These are phyloP conservation scores for Lizonia empirigonia DNA, from an alignment of 2,329 filamentous ascomycete genomes.

Conservation along the genomic window DNA sequence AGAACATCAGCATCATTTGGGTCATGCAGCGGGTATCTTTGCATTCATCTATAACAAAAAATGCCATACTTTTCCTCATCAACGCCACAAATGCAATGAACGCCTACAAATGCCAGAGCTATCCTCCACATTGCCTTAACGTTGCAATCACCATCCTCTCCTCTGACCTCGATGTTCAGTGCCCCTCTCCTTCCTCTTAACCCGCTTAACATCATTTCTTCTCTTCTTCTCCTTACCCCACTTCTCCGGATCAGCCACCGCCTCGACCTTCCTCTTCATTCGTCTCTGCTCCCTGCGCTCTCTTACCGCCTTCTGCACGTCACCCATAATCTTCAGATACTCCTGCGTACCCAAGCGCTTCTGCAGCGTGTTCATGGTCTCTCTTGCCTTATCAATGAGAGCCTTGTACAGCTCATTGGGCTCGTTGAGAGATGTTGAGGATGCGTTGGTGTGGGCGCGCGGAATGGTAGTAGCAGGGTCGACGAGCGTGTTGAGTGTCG, in stretches of 20 bases:
- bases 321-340: conserved; percentile 75
- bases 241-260: conserved; percentile 82
- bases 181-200: conserved; percentile 73
- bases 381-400: conserved; percentile 73
- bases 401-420: conserved; percentile 67
- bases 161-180: conserved; percentile 73
- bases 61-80: neutral
- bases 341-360: conserved; percentile 79
- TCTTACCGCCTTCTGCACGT: conserved; percentile 74
- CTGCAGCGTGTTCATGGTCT: conserved; percentile 82
- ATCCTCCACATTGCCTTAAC: neutral
- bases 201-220: conserved; percentile 63
- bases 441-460: conserved; percentile 67
- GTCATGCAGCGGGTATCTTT: conserved; percentile 1
- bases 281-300: conserved; percentile 74
- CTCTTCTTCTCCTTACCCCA: conserved; percentile 73
- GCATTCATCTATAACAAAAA: neutral
- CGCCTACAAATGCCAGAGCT: neutral
- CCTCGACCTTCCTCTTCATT: conserved; percentile 87
- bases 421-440: conserved; percentile 56
- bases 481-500: conserved; percentile 80
- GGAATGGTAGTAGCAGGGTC: conserved; percentile 76
- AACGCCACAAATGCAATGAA: conserved; percentile 4
- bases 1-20: neutral
- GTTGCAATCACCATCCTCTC: conserved; percentile 64